Percentiles rank a stretch among this genome's conserved stretches.
phyloP scores from a whole-genome alignment of 106 monocot genomes.

The Dioscorea dumetorum region DNA sequence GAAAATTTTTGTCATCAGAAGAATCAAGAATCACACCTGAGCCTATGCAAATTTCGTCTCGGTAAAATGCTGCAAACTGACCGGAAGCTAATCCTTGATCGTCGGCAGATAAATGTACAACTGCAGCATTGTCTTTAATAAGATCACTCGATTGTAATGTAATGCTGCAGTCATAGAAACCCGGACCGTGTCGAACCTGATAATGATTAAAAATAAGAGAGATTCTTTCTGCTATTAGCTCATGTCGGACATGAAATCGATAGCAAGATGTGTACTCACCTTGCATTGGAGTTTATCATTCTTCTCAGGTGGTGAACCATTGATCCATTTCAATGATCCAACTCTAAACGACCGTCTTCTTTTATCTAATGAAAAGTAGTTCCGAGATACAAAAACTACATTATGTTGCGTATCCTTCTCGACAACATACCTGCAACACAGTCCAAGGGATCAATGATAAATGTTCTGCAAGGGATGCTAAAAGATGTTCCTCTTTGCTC shows the following conservation, averaged over 20 bases:
- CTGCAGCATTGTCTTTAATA: slow-evolving; percentile 22
- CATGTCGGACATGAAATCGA: too few relatives aligned
- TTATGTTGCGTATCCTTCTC: slow-evolving; percentile 91
- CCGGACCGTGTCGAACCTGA: slow-evolving; percentile 90
- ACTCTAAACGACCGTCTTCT: slow-evolving; percentile 64
- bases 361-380: slow-evolving; percentile 92
- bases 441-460: background rate
- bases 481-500: too few relatives aligned
- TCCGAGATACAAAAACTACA: slow-evolving; percentile 91
- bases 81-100: slow-evolving; percentile 97
- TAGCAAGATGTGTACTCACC: slow-evolving; percentile 20
- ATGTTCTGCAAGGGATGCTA: too few relatives aligned
- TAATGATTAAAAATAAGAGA: background rate
- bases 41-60: slow-evolving; percentile 56
- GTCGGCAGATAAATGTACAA: slow-evolving; percentile 76
- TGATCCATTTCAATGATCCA: slow-evolving; percentile 73
- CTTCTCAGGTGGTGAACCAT: slow-evolving; percentile 27
- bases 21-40: slow-evolving; percentile 88
- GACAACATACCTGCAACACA: slow-evolving; percentile 82
- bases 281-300: slow-evolving; percentile 63
- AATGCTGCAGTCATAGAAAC: slow-evolving; percentile 69
- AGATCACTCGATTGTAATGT: slow-evolving; percentile 17
- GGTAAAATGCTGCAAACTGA: slow-evolving; percentile 89
- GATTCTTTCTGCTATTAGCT: too few relatives aligned
- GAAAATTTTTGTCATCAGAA: slow-evolving; percentile 56